A percentile compares a stretch with the other conserved stretches of the same genome.
Conservation (phyloP, 2,329 filamentous ascomycete species). For the Colletotrichum musae region DNA sequence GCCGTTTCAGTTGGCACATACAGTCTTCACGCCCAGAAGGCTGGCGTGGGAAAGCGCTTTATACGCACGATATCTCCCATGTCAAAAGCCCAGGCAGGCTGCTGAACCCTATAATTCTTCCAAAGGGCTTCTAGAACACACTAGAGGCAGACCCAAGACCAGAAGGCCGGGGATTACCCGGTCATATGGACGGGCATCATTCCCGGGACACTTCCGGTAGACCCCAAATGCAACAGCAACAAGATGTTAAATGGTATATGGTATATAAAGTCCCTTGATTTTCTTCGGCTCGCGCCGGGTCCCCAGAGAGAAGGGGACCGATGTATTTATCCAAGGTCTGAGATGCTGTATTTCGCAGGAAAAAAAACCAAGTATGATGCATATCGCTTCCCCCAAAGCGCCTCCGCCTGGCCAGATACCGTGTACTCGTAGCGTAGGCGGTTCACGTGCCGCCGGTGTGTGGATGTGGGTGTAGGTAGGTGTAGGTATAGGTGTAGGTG, state of each 20-base stretch:
- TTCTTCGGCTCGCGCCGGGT: slow-evolving; percentile 31
- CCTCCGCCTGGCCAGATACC: slow-evolving; percentile 38
- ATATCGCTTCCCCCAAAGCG: slow-evolving; percentile 32
- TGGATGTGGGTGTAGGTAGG: background rate
- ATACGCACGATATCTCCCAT: too few species aligned
- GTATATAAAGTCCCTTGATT: slow-evolving; percentile 11
- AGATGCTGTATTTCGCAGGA: slow-evolving; percentile 31
- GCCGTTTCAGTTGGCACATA: background rate
- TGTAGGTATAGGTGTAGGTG: too few species aligned
- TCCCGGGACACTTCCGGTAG: background rate
- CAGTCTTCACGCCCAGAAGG: background rate
- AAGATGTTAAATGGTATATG: background rate
- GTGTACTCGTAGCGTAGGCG: slow-evolving; percentile 33
- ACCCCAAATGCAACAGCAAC: background rate
- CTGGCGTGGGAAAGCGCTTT: background rate
- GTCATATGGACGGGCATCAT: rapidly evolving
- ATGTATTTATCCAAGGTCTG: slow-evolving; percentile 34
- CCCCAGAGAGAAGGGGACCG: slow-evolving; percentile 7
- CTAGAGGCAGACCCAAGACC: background rate
- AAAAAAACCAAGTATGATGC: slow-evolving; percentile 26
- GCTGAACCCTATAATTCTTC: background rate
- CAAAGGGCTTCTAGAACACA: background rate
- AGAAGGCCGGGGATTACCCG: background rate
- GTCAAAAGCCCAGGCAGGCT: background rate
- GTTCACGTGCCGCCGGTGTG: slow-evolving; percentile 15